Percentiles rank a stretch among this genome's conserved stretches.
phyloP scores from a whole-genome alignment of 2,329 filamentous ascomycete genomes.

The Diaporthe citriasiana region DNA sequence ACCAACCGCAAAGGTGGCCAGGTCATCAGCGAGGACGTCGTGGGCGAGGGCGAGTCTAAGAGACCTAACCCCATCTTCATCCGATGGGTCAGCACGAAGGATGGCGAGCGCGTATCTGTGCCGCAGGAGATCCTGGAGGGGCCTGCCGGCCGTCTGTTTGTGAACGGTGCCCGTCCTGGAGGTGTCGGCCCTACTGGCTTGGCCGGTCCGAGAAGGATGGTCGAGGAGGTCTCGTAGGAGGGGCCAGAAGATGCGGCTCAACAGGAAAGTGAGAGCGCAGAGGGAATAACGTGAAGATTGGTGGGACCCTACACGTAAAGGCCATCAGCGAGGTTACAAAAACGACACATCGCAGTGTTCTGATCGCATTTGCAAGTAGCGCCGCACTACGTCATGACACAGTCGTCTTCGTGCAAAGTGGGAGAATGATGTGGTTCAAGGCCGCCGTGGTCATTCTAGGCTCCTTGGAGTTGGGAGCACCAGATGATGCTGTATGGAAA shows the following conservation, averaged over 20 bases:
- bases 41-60: constrained; percentile 53
- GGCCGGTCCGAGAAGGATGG: constrained; percentile 62
- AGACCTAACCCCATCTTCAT: constrained; percentile 74
- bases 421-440: background rate
- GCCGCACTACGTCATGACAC: background rate
- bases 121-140: constrained; percentile 77
- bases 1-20: constrained; percentile 68
- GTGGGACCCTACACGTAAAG: background rate
- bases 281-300: background rate
- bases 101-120: constrained; percentile 74
- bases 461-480: background rate
- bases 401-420: background rate
- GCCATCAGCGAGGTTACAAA: background rate
- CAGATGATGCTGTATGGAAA: background rate
- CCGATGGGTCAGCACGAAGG: constrained; percentile 78
- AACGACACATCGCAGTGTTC: background rate
- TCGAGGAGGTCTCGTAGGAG: constrained; percentile 65
- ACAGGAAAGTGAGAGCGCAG: background rate
- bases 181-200: constrained; percentile 44
- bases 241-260: background rate
- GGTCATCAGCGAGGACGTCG: constrained; percentile 63
- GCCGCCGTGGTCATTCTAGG: background rate
- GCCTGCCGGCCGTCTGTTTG: constrained; percentile 73
- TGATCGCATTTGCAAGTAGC: background rate
- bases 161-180: constrained; percentile 41